phyloP scores from a whole-genome alignment of 352 stramenopile species.

The Globisporangium uncinulatum region DNA sequence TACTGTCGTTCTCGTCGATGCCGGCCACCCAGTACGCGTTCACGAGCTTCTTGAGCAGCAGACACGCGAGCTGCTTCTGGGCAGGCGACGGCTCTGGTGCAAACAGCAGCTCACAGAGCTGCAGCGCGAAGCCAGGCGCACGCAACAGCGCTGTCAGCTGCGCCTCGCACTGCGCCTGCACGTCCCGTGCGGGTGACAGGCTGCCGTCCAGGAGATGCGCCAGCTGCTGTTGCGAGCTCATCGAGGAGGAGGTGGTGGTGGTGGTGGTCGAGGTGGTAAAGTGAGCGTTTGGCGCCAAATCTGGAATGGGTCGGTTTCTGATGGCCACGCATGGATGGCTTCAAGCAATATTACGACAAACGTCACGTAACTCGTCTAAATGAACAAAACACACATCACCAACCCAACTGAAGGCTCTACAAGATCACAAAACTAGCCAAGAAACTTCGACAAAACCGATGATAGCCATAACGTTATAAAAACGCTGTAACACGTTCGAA shows the following conservation, averaged over 20 bases:
- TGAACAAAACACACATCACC: too few species aligned
- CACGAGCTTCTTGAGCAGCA: constrained; percentile 77
- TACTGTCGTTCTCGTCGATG: constrained; percentile 15
- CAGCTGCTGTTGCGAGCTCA: constrained; percentile 10
- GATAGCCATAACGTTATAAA: too few species aligned
- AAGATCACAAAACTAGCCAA: too few species aligned
- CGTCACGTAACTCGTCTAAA: too few species aligned
- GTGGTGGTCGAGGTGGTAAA: neutral
- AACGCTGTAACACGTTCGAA: too few species aligned
- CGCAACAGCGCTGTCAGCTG: constrained; percentile 57
- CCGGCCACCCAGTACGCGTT: constrained; percentile 47
- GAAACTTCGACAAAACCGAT: too few species aligned
- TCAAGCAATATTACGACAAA: neutral
- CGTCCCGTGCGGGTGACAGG: constrained; percentile 33
- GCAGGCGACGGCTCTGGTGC: constrained; percentile 20
- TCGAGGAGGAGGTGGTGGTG: neutral
- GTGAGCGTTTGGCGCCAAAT: neutral
- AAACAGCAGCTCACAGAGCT: constrained; percentile 73
- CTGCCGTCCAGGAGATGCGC: constrained; percentile 44
- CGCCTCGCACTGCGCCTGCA: constrained; percentile 55
- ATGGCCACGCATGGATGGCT: neutral
- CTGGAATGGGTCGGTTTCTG: neutral
- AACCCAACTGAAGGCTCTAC: too few species aligned
- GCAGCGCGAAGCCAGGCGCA: constrained; percentile 56
- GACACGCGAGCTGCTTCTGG: constrained; percentile 61